phyloP scores from a whole-genome alignment of 768 basidiomycete species.

The Calocera cornea region DNA sequence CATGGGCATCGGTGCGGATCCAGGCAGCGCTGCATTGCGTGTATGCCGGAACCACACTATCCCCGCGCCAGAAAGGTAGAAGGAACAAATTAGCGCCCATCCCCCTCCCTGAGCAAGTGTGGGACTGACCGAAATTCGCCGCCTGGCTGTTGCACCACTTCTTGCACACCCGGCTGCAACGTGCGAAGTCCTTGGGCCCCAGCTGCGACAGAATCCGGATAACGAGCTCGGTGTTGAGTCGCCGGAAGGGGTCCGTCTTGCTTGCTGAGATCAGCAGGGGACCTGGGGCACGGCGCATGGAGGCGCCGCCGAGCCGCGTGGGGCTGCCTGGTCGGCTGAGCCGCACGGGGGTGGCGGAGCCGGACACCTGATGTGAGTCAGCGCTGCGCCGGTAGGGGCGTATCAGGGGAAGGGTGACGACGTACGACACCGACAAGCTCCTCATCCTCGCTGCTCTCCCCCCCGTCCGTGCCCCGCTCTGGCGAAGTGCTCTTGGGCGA shows the following conservation, averaged over 20 bases:
- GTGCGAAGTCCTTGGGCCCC: constrained; percentile 50
- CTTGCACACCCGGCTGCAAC: constrained; percentile 65
- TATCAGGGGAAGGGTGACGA: not conserved
- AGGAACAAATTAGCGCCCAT: not conserved
- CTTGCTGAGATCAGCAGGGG: constrained; percentile 29
- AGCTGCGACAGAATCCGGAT: constrained; percentile 63
- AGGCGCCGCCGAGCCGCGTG: constrained; percentile 25
- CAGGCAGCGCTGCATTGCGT: constrained; percentile 74
- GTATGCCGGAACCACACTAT: constrained; percentile 92
- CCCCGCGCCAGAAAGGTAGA: constrained; percentile 7
- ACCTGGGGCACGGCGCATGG: constrained; percentile 37
- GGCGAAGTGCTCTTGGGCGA: not conserved
- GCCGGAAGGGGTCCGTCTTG: constrained; percentile 45
- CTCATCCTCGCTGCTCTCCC: constrained; percentile 15
- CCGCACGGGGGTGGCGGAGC: constrained; percentile 24
- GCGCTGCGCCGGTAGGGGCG: not conserved
- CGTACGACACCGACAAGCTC: constrained; percentile 20
- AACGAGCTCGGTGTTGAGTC: constrained; percentile 66
- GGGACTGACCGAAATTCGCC: constrained; percentile 70
- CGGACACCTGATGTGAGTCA: constrained; percentile 14
- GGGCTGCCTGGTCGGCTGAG: constrained; percentile 29
- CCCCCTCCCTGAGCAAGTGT: not conserved
- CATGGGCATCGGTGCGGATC: constrained; percentile 58
- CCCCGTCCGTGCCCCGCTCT: constrained; percentile 2
- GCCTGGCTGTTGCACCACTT: constrained; percentile 86